Evolutionary conservation across 352 stramenopile species (phyloP).

Genomic region (Saprolegnia parasitica): DNA sequence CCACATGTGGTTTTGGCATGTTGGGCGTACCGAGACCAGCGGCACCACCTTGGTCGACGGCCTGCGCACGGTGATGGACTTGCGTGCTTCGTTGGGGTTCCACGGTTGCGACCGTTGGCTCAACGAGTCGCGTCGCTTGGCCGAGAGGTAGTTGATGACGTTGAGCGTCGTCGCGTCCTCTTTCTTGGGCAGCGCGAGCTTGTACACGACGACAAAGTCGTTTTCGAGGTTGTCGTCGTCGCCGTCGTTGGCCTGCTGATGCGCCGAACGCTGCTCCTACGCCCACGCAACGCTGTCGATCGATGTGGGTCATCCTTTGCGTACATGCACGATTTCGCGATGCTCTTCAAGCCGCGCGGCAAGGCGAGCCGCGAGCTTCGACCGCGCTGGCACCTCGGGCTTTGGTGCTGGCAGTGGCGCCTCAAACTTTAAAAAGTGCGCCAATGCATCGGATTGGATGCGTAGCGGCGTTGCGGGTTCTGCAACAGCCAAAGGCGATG

Average conservation of each 20-base stretch:
- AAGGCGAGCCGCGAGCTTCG: slow-evolving; percentile 22
- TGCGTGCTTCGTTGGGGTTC: not conserved
- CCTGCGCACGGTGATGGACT: not conserved
- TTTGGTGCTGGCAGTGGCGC: not conserved
- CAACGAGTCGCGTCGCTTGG: slow-evolving; percentile 20
- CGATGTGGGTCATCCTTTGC: not conserved
- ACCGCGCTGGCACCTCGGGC: slow-evolving; percentile 15
- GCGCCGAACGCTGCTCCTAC: not conserved
- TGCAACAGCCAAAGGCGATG: not conserved
- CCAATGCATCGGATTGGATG: not conserved
- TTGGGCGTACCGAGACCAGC: not conserved
- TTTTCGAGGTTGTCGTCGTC: not conserved
- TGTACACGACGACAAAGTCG: slow-evolving; percentile 27
- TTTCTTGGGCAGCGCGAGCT: slow-evolving; percentile 16
- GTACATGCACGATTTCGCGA: not conserved
- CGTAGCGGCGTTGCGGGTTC: not conserved
- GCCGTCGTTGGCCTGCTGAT: not conserved
- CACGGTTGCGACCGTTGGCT: not conserved
- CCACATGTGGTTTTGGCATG: too few relatives aligned
- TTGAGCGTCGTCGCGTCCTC: not conserved
- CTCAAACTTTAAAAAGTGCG: slow-evolving; percentile 17
- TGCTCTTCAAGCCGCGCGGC: slow-evolving; percentile 19
- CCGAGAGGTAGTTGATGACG: slow-evolving; percentile 23
- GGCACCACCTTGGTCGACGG: not conserved
- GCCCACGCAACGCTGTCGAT: not conserved